Conservation (phyloP, 2,329 filamentous ascomycete species). For the Paecilomyces dactylethromorphus region DNA sequence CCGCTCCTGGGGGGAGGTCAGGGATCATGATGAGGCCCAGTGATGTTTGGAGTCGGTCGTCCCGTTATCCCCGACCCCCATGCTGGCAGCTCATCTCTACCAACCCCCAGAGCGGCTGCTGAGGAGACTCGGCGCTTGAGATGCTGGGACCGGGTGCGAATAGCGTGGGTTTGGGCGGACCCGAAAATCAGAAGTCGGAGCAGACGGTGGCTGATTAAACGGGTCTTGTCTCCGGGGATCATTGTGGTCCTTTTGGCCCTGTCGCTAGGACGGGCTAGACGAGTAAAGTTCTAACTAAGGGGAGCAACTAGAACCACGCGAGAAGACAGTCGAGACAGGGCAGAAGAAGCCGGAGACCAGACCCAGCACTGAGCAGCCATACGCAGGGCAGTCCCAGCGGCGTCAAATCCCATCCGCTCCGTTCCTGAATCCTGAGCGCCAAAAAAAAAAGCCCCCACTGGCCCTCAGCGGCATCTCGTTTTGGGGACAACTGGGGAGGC, state of each 20-base stretch:
- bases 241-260: background rate
- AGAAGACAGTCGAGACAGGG: background rate
- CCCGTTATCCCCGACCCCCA: background rate
- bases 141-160: background rate
- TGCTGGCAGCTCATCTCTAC: background rate
- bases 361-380: too few species aligned
- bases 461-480: background rate
- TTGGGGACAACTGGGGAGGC: background rate
- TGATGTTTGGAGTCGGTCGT: background rate
- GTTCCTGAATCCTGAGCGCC: background rate
- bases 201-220: background rate
- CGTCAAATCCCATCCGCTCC: background rate
- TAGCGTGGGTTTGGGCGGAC: background rate
- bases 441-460: background rate
- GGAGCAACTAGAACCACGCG: background rate
- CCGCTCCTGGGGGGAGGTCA: background rate
- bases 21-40: background rate
- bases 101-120: background rate
- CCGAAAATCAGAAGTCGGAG: background rate
- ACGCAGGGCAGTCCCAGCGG: background rate
- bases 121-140: background rate
- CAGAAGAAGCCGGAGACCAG: background rate
- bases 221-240: background rate
- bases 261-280: background rate
- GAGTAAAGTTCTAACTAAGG: background rate